These are phyloP conservation scores for Arthrobotrys sphaeroides DNA, from an alignment of 2,329 filamentous ascomycete genomes.

Conservation along the genomic window DNA sequence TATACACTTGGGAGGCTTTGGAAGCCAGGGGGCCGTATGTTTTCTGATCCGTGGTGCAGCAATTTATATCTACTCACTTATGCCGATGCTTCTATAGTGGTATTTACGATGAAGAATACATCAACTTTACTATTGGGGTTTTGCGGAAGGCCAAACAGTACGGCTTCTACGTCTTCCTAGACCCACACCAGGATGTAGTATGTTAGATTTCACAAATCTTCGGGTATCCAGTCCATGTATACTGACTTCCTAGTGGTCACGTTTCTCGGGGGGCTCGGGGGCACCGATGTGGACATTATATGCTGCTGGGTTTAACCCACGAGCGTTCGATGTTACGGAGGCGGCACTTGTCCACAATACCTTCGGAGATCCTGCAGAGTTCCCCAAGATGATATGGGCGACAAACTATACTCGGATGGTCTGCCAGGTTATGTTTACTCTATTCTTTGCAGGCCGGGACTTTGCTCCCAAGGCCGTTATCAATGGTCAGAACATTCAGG, in stretches of 20 bases:
- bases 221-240: conserved; percentile 57
- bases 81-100: conserved; percentile 62
- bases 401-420: conserved; percentile 93
- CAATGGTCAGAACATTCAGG: conserved; percentile 93
- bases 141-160: conserved; percentile 85
- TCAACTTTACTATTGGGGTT: conserved; percentile 86
- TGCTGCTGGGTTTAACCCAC: conserved; percentile 88
- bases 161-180: conserved; percentile 97
- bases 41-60: neutral
- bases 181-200: conserved; percentile 97
- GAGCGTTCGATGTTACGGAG: conserved; percentile 83
- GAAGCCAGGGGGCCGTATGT: conserved; percentile 80
- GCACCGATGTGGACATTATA: conserved; percentile 98
- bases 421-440: conserved; percentile 87
- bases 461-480: conserved; percentile 97
- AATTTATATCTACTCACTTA: too few relatives aligned
- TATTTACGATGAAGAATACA: conserved; percentile 92
- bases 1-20: conserved; percentile 99
- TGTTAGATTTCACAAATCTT: conserved; percentile 60
- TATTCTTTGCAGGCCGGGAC: conserved; percentile 89
- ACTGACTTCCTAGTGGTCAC: conserved; percentile 75
- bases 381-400: conserved; percentile 99
- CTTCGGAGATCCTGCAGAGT: conserved; percentile 82
- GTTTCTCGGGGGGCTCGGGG: conserved; percentile 91
- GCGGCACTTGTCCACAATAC: conserved; percentile 95